These are phyloP conservation scores for Colletotrichum coccodes DNA, from an alignment of 2,329 filamentous ascomycete genomes.

Conservation along the genomic window DNA sequence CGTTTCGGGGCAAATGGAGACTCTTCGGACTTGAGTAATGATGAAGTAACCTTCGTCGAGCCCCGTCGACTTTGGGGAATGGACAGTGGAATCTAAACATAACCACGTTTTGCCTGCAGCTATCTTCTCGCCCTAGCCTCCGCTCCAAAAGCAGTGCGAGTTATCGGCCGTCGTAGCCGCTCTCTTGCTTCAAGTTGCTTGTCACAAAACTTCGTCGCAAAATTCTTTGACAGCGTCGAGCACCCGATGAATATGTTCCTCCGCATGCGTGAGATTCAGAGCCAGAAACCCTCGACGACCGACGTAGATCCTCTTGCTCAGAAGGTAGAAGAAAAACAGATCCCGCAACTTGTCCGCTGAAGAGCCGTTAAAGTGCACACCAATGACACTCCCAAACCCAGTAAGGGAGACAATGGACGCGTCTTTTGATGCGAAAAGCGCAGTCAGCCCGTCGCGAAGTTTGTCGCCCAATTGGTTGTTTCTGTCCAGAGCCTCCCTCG, in stretches of 20 bases:
- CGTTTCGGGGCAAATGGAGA: background rate
- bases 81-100: too few relatives aligned
- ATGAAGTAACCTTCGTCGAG: too few relatives aligned
- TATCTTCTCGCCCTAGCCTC: too few relatives aligned
- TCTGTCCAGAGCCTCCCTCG: slow-evolving; percentile 21
- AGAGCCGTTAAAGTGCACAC: slow-evolving; percentile 23
- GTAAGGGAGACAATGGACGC: slow-evolving; percentile 13
- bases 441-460: slow-evolving; percentile 14
- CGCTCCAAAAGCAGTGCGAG: background rate
- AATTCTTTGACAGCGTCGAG: slow-evolving; percentile 4
- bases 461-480: slow-evolving; percentile 15
- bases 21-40: too few relatives aligned
- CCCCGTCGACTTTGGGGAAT: too few relatives aligned
- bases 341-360: slow-evolving; percentile 5
- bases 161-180: background rate
- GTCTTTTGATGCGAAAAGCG: slow-evolving; percentile 1
- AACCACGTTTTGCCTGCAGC: too few relatives aligned
- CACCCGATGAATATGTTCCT: slow-evolving; percentile 16
- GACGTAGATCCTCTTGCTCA: slow-evolving; percentile 24
- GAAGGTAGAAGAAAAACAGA: slow-evolving; percentile 30
- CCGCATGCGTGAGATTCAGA: slow-evolving; percentile 27
- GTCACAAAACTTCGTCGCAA: slow-evolving; percentile 13
- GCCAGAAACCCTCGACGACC: slow-evolving; percentile 30
- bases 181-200: too few relatives aligned
- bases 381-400: slow-evolving; percentile 28